These are phyloP conservation scores for Platanthera zijinensis DNA, from an alignment of 106 monocot species.

Conservation along the genomic window DNA sequence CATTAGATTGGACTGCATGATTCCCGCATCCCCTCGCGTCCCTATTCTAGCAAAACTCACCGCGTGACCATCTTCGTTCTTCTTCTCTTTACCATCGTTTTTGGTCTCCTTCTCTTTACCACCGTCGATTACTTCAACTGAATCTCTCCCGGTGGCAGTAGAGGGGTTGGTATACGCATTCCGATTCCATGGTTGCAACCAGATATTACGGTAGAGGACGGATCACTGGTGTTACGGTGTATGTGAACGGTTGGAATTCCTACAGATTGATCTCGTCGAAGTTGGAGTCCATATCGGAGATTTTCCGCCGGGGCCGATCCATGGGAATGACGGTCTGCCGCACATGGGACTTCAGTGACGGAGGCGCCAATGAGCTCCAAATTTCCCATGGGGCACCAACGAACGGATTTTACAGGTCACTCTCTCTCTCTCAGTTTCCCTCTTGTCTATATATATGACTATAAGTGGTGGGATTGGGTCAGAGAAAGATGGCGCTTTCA, in stretches of 20 bases:
- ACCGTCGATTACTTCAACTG: slow-evolving; percentile 43
- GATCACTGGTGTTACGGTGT: slow-evolving; percentile 28
- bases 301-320: slow-evolving; percentile 40
- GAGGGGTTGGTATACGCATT: slow-evolving; percentile 17
- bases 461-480: background rate
- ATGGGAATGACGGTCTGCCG: slow-evolving; percentile 78
- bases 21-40: too few relatives aligned
- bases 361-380: slow-evolving; percentile 62
- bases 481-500: background rate
- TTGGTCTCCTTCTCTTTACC: slow-evolving; percentile 38
- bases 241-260: slow-evolving; percentile 88
- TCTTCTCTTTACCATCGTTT: slow-evolving; percentile 35
- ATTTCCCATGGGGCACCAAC: slow-evolving; percentile 58
- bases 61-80: slow-evolving; percentile 19
- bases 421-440: background rate
- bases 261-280: slow-evolving; percentile 65
- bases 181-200: slow-evolving; percentile 68
- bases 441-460: background rate
- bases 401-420: slow-evolving; percentile 63
- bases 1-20: too few relatives aligned
- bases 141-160: slow-evolving; percentile 9
- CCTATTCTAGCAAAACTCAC: too few relatives aligned
- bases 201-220: slow-evolving; percentile 15
- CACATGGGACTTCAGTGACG: slow-evolving; percentile 85
- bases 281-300: slow-evolving; percentile 33